phyloP scores from a whole-genome alignment of 352 stramenopile species.

The Pythium sukuiense region DNA sequence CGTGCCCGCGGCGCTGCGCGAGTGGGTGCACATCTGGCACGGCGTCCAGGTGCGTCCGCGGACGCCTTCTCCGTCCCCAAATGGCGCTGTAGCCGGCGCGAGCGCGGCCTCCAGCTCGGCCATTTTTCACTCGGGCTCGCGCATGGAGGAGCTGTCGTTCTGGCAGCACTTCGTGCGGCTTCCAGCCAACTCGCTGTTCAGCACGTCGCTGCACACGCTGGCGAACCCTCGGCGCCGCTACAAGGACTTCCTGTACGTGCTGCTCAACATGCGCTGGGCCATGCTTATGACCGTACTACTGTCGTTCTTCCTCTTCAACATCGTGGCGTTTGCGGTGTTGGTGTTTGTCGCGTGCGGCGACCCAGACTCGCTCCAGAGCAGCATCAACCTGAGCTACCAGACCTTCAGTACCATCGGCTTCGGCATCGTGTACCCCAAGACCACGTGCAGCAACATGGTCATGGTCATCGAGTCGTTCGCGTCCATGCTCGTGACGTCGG shows the following conservation, averaged over 20 bases:
- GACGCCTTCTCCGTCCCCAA: constrained; percentile 7
- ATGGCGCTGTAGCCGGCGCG: not conserved
- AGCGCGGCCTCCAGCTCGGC: constrained; percentile 21
- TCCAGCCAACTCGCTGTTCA: constrained; percentile 72
- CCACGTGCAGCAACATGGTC: constrained; percentile 65
- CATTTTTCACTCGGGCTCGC: constrained; percentile 72
- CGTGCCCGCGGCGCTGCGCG: constrained; percentile 55
- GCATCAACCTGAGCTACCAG: constrained; percentile 80
- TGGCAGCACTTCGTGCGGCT: constrained; percentile 72
- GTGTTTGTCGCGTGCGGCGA: constrained; percentile 54
- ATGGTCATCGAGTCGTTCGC: constrained; percentile 79
- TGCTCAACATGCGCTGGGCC: constrained; percentile 82
- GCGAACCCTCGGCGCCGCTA: constrained; percentile 67
- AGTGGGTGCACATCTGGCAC: constrained; percentile 86
- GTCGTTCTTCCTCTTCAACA: constrained; percentile 56
- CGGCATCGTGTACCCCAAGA: constrained; percentile 66
- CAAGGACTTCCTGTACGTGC: constrained; percentile 84
- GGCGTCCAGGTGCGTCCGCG: constrained; percentile 65
- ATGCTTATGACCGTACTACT: constrained; percentile 67
- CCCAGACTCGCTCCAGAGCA: constrained; percentile 50
- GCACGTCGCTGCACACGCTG: constrained; percentile 49
- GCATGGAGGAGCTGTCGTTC: constrained; percentile 60
- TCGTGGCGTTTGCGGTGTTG: constrained; percentile 59
- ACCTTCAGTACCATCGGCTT: constrained; percentile 87
- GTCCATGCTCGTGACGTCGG: constrained; percentile 80